These are phyloP conservation scores for Limtongia smithiae DNA, from an alignment of 805 yeast species.

Conservation along the genomic window DNA sequence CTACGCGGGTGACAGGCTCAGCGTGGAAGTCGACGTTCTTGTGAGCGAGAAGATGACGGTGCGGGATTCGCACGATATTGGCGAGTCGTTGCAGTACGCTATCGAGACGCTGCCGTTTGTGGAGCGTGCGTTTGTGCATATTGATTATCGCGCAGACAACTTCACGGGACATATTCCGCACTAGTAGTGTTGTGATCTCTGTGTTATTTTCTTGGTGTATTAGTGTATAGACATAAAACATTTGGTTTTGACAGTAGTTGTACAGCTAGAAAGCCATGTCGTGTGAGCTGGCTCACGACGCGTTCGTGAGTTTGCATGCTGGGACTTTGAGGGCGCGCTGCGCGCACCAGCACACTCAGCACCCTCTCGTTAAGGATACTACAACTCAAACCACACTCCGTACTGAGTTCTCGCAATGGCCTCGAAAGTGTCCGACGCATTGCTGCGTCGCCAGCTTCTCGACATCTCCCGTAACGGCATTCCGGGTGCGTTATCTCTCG, in stretches of 20 bases:
- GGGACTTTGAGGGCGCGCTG: too few species aligned
- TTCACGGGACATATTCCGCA: slow-evolving; percentile 16
- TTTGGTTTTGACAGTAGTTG: too few species aligned
- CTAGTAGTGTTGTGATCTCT: too few species aligned
- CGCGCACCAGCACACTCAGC: too few species aligned
- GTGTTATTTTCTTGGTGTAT: too few species aligned
- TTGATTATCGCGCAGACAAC: slow-evolving; percentile 47
- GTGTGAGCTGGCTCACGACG: too few species aligned
- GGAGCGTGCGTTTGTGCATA: slow-evolving; percentile 77
- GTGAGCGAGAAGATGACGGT: slow-evolving; percentile 50
- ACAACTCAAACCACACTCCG: too few species aligned
- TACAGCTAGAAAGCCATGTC: too few species aligned
- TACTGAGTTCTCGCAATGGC: too few species aligned
- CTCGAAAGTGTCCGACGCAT: slow-evolving; percentile 20
- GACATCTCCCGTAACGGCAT: slow-evolving; percentile 26
- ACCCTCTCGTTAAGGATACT: too few species aligned
- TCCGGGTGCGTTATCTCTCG: slow-evolving; percentile 15
- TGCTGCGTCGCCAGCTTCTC: slow-evolving; percentile 26
- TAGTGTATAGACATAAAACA: too few species aligned
- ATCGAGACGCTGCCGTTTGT: slow-evolving; percentile 73
- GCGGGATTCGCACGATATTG: slow-evolving; percentile 73
- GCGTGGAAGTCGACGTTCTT: slow-evolving; percentile 73
- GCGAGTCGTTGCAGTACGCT: slow-evolving; percentile 77
- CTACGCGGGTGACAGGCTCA: slow-evolving; percentile 73
- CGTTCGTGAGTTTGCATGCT: too few species aligned